Percentiles rank a stretch among this genome's conserved stretches.
phyloP scores from a whole-genome alignment of 2,329 filamentous ascomycete genomes.

The Ciborinia camelliae region DNA sequence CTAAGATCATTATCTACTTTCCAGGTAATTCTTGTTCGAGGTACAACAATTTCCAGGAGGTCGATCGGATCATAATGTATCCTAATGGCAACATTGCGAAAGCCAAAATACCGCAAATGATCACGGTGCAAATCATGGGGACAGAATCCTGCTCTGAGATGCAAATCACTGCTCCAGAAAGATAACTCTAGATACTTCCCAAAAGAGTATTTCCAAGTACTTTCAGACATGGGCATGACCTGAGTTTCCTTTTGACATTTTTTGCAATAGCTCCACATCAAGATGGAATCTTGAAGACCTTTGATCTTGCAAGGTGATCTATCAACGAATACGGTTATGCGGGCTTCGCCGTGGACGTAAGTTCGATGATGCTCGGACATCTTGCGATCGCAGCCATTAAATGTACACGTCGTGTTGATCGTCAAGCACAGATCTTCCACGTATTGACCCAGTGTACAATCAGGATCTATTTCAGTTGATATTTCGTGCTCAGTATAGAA shows the following conservation, averaged over 20 bases:
- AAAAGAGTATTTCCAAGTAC: conserved; percentile 97
- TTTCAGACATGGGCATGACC: conserved; percentile 85
- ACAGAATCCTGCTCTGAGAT: conserved; percentile 70
- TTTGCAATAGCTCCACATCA: conserved; percentile 98
- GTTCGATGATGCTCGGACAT: conserved; percentile 94
- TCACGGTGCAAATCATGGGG: conserved; percentile 90
- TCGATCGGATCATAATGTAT: conserved; percentile 93
- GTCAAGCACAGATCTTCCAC: conserved; percentile 83
- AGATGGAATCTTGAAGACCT: conserved; percentile 69
- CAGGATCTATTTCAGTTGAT: conserved; percentile 63
- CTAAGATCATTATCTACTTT: conserved; percentile 92
- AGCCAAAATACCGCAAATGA: conserved; percentile 89
- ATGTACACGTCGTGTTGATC: conserved; percentile 73
- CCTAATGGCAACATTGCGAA: conserved; percentile 77
- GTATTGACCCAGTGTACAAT: conserved; percentile 92
- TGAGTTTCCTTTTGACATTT: conserved; percentile 87
- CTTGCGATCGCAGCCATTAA: conserved; percentile 80
- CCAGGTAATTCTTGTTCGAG: conserved; percentile 87
- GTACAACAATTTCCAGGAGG: conserved; percentile 90
- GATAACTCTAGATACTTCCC: conserved; percentile 97
- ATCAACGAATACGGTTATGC: conserved; percentile 88
- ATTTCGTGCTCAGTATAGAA: conserved; percentile 90
- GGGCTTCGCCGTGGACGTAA: conserved; percentile 93
- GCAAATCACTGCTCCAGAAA: conserved; percentile 87
- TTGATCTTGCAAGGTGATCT: conserved; percentile 64